These are phyloP conservation scores for Rhizopus arrhizus DNA, from an alignment of 371 early-diverging fungal genomes.

Conservation along the genomic window DNA sequence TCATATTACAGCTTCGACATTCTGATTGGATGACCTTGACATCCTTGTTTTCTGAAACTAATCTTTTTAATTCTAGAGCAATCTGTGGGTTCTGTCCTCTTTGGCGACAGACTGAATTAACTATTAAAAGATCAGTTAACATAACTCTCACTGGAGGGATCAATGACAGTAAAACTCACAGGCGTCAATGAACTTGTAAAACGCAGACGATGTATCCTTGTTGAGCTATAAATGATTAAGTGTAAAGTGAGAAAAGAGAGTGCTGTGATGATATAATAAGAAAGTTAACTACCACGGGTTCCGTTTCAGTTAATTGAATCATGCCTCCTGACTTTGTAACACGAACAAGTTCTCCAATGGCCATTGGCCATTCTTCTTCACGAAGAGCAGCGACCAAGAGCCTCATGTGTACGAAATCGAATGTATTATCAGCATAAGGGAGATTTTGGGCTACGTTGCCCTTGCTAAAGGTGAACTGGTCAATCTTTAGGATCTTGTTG, in stretches of 20 bases:
- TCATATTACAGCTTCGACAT: neutral
- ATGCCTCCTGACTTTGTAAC: constrained; percentile 31
- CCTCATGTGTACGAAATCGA: constrained; percentile 34
- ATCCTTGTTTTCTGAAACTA: neutral
- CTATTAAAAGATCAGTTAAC: neutral
- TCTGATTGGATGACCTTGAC: neutral
- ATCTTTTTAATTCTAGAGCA: neutral
- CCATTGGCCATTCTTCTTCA: constrained; percentile 19
- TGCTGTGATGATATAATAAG: too few relatives aligned
- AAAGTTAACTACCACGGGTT: neutral
- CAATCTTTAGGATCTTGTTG: constrained; percentile 23
- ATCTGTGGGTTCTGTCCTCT: neutral
- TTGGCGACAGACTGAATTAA: neutral
- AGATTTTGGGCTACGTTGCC: constrained; percentile 19
- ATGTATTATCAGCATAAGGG: constrained; percentile 18
- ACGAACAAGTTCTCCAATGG: constrained; percentile 24
- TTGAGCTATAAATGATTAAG: too few relatives aligned
- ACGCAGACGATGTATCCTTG: too few relatives aligned
- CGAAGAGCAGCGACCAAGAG: constrained; percentile 23
- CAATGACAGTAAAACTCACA: too few relatives aligned
- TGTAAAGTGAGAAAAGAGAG: too few relatives aligned
- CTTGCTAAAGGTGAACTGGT: constrained; percentile 21
- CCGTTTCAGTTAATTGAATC: constrained; percentile 23
- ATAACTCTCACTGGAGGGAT: too few relatives aligned
- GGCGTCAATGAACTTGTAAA: too few relatives aligned